Evolutionary conservation across 192 early-diverging fungal species (phyloP), one percentile per base, ranked within the genome.

Genomic region (Coemansia sp.): DNA sequence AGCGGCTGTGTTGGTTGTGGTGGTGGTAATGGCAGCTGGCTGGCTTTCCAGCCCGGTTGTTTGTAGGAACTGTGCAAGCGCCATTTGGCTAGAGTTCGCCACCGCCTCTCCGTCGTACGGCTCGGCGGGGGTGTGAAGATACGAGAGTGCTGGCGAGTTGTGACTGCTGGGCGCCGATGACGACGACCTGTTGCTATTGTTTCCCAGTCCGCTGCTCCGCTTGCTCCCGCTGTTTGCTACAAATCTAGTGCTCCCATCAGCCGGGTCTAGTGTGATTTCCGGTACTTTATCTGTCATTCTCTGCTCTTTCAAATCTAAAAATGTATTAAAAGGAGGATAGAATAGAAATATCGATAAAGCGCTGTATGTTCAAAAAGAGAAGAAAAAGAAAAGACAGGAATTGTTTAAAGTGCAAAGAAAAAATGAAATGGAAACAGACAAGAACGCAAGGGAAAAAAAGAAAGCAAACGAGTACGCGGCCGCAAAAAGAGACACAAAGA

Each of bases 51-150:
- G 20, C 48, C 49, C 37, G 16, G 58, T 20, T 2, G 25, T 41
- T 41, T 45, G 58, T 38, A 38, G 59, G 5, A 40, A 40, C 46
- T 22, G 56, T 5, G 13, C 10, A n/a, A 41, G 58, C 16, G 19
- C 54, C 6, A 22, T 2, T 17, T 25, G 50, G 19, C 50, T 55
- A 16, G 70, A 56, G n/a, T 45, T 44, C 19, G 41, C 0, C 42
- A 54, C 22, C 14, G 48, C 39, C n/a, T 66, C 60, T 45, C 65
- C 61, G 19, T 61, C 70, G 56, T 77, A 77, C 16, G 69, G 75
- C 66, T 77, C 75, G 39, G 75, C 65, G 1, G 75, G 75, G 12
- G 75, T 77, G 66, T 72, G 75, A 12, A 67, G 25, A 53, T 77
- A 77, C 10, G 75, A 77, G 7, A 50, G 57, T 9, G 61, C 66